A percentile compares a stretch with the other conserved stretches of the same genome.
These are phyloP conservation scores for Paspalum vaginatum DNA, from an alignment of 176 grass and related monocot species.

Conservation along the genomic window DNA sequence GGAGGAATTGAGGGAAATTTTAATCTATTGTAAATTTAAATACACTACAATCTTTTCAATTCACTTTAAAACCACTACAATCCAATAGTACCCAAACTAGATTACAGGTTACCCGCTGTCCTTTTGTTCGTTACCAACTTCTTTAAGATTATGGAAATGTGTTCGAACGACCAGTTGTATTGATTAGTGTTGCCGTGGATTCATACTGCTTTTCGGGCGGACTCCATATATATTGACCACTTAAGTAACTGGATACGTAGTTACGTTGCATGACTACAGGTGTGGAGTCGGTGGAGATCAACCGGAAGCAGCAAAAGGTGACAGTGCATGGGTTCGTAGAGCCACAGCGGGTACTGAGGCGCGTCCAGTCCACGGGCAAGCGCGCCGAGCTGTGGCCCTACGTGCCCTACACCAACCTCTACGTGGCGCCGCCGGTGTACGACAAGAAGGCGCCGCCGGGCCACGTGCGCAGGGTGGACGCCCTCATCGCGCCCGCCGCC, in stretches of 20 bases:
- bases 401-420: conserved; percentile 82
- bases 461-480: conserved; percentile 69
- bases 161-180: too few relatives aligned
- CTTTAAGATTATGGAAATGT: too few relatives aligned
- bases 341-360: conserved; percentile 61
- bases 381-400: conserved; percentile 81
- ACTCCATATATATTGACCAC: too few relatives aligned
- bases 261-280: conserved; percentile 43
- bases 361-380: conserved; percentile 68
- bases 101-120: too few relatives aligned
- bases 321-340: conserved; percentile 79
- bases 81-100: too few relatives aligned
- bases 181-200: too few relatives aligned
- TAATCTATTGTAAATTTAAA: too few relatives aligned
- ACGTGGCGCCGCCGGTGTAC: conserved; percentile 55
- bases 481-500: conserved; percentile 41
- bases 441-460: conserved; percentile 91
- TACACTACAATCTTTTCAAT: too few relatives aligned
- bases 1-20: too few relatives aligned
- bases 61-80: too few relatives aligned
- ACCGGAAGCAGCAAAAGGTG: conserved; percentile 85
- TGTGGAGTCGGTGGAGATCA: conserved; percentile 86
- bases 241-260: neutral
- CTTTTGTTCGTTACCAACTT: too few relatives aligned
- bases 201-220: too few relatives aligned